Conservation (phyloP, 495 filamentous ascomycete species). For the Bombardia bombarda region DNA sequence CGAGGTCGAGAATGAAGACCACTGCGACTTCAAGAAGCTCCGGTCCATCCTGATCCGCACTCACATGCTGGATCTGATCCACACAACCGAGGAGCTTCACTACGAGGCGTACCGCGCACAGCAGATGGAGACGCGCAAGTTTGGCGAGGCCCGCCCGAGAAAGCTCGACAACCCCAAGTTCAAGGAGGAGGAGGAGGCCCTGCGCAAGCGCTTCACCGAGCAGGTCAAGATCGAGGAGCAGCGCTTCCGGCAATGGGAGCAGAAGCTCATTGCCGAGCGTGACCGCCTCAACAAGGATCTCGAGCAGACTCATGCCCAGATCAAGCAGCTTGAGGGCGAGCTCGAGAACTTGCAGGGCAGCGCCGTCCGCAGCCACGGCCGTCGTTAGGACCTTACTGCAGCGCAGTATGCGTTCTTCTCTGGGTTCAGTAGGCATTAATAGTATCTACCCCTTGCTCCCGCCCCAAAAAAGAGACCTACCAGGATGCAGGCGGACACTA, state of each 20-base stretch:
- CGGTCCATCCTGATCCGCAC: constrained; percentile 97
- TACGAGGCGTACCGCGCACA: constrained; percentile 98
- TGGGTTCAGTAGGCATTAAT: too few species aligned
- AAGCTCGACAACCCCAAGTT: constrained; percentile 99
- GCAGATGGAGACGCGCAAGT: constrained; percentile 99
- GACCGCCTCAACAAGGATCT: constrained; percentile 99
- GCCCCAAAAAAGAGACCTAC: too few species aligned
- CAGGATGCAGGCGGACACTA: not conserved
- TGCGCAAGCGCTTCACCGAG: constrained; percentile 98
- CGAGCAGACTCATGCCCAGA: constrained; percentile 92
- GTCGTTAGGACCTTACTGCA: constrained; percentile 58
- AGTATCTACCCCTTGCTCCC: too few species aligned
- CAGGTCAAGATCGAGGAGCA: constrained; percentile 99
- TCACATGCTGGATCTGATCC: constrained; percentile 99
- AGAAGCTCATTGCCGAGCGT: constrained; percentile 96
- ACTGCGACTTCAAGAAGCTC: constrained; percentile 99
- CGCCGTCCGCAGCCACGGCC: constrained; percentile 86
- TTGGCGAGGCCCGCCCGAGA: constrained; percentile 90
- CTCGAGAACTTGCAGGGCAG: constrained; percentile 90
- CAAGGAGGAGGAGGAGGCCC: constrained; percentile 97
- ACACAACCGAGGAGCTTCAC: constrained; percentile 97
- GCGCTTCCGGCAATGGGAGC: constrained; percentile 98
- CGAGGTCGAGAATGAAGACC: constrained; percentile 98
- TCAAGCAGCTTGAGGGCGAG: constrained; percentile 91
- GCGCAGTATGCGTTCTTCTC: not conserved